phyloP scores from a whole-genome alignment of 116 monocot genomes.

The Posidonia oceanica region DNA sequence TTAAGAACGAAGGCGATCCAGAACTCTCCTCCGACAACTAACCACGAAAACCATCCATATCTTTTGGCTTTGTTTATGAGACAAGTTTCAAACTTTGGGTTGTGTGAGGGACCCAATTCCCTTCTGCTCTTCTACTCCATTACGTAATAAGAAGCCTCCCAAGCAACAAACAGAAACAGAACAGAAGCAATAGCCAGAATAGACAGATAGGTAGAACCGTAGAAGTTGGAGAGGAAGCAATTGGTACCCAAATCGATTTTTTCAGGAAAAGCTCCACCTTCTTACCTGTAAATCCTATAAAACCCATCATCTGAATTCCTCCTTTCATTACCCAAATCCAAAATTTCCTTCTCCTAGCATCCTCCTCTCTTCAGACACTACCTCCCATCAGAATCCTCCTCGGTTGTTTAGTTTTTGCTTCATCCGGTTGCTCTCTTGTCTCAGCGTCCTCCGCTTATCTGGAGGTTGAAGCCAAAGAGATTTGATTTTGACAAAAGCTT shows the following conservation, averaged over 20 bases:
- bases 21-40: too few relatives aligned
- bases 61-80: background rate
- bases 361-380: background rate
- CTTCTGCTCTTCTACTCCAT: background rate
- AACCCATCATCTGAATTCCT: background rate
- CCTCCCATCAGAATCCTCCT: background rate
- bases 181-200: background rate
- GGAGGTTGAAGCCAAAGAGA: background rate
- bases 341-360: background rate
- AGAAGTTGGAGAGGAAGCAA: background rate
- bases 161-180: background rate
- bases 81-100: background rate
- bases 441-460: background rate
- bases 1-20: too few relatives aligned
- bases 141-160: background rate
- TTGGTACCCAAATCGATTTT: background rate
- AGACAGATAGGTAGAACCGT: background rate
- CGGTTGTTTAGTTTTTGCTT: background rate
- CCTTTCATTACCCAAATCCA: background rate
- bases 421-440: background rate
- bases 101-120: background rate
- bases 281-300: background rate
- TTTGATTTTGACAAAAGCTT: background rate
- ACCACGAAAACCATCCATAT: background rate
- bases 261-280: background rate